Evolutionary conservation across 495 filamentous ascomycete species (phyloP).

Genomic region (Daldinia decipiens): DNA sequence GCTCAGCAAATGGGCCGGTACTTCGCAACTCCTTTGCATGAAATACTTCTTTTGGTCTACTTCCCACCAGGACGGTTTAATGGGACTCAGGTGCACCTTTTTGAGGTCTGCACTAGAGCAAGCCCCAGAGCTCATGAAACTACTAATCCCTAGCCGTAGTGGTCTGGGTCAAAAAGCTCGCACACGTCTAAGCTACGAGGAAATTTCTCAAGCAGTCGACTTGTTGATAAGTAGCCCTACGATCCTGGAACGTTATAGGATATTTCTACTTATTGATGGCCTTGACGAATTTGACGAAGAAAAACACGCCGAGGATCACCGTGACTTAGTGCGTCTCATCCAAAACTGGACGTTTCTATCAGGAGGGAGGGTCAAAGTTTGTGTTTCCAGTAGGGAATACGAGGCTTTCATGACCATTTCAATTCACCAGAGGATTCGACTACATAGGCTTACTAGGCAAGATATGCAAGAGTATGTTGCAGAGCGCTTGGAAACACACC

Average conservation of each 20-base stretch:
- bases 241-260: background rate
- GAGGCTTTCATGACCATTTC: background rate
- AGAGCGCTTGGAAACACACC: background rate
- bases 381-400: background rate
- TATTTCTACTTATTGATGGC: background rate
- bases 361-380: background rate
- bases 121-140: background rate
- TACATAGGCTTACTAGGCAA: background rate
- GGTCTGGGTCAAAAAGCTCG: background rate
- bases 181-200: background rate
- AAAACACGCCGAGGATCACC: background rate
- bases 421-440: background rate
- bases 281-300: background rate
- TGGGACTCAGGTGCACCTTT: background rate
- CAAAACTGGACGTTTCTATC: background rate
- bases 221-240: background rate
- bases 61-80: background rate
- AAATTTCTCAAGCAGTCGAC: background rate
- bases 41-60: constrained; percentile 1
- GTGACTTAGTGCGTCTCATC: background rate
- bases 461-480: background rate
- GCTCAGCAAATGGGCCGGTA: background rate
- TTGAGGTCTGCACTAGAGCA: background rate
- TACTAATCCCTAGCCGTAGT: background rate
- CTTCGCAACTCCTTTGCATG: background rate